phyloP scores from a whole-genome alignment of 768 basidiomycete genomes.

The Tylopilus balloui region DNA sequence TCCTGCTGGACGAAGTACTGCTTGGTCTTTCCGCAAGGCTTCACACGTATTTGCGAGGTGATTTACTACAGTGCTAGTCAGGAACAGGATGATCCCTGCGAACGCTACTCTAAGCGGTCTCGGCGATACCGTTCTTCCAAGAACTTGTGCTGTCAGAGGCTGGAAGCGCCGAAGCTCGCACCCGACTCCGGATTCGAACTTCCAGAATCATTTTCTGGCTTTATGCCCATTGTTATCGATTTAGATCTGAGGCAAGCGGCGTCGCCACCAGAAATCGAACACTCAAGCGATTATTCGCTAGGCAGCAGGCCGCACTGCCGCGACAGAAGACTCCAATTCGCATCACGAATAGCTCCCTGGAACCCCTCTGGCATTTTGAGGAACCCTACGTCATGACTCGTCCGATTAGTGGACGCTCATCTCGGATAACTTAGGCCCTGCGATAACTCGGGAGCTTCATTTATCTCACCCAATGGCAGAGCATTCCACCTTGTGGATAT shows the following conservation, averaged over 20 bases:
- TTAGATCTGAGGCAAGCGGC: neutral
- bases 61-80: neutral
- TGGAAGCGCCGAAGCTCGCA: neutral
- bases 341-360: neutral
- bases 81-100: neutral
- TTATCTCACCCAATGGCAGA: neutral
- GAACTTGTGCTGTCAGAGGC: neutral
- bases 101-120: neutral
- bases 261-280: neutral
- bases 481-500: conserved; percentile 4
- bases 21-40: neutral
- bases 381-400: conserved; percentile 3
- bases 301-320: neutral
- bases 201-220: neutral
- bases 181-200: neutral
- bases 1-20: neutral
- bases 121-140: neutral
- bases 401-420: neutral
- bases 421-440: neutral
- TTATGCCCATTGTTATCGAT: neutral
- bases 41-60: neutral
- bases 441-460: neutral
- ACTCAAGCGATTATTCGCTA: neutral
- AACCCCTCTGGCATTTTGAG: neutral
- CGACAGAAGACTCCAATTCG: neutral